Conservation (phyloP, 2,329 filamentous ascomycete species). For the Alternaria consortialis region DNA sequence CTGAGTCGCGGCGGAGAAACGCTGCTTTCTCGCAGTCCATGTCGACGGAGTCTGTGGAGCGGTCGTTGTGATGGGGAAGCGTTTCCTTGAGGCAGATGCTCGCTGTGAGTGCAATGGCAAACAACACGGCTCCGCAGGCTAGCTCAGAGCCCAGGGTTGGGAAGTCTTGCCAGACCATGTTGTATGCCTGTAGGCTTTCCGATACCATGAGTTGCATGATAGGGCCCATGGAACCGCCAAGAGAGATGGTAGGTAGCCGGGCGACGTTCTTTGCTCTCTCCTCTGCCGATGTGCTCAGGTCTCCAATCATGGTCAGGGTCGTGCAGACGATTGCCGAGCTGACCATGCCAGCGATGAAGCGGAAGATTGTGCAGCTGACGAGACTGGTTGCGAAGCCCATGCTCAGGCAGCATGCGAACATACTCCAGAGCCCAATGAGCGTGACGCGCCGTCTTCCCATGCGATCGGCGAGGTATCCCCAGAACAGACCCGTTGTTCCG, state of each 20-base stretch:
- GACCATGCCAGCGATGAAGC: slow-evolving; percentile 56
- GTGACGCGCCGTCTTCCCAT: slow-evolving; percentile 57
- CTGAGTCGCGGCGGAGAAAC: slow-evolving; percentile 54
- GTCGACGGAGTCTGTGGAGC: slow-evolving; percentile 31
- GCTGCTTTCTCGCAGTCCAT: slow-evolving; percentile 57
- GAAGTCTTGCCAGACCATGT: slow-evolving; percentile 55
- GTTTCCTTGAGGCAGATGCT: slow-evolving; percentile 54
- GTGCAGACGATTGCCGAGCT: slow-evolving; percentile 57
- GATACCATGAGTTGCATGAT: slow-evolving; percentile 56
- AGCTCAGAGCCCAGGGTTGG: slow-evolving; percentile 57
- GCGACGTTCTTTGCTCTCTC: slow-evolving; percentile 55
- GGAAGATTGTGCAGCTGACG: slow-evolving; percentile 53
- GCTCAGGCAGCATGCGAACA: slow-evolving; percentile 56
- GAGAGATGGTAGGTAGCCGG: slow-evolving; percentile 55
- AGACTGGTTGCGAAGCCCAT: slow-evolving; percentile 59
- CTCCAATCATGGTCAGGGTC: slow-evolving; percentile 58
- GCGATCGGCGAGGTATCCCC: slow-evolving; percentile 57
- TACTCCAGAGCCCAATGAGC: slow-evolving; percentile 54
- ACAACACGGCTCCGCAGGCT: slow-evolving; percentile 54
- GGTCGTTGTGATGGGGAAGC: slow-evolving; percentile 39
- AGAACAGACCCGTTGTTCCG: slow-evolving; percentile 55
- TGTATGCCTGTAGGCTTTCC: slow-evolving; percentile 52
- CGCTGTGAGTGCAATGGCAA: slow-evolving; percentile 53
- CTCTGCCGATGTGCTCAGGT: slow-evolving; percentile 50
- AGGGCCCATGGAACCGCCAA: slow-evolving; percentile 57